A percentile compares a stretch with the other conserved stretches of the same genome.
These are phyloP conservation scores for Penicillium sp. DNA, from an alignment of 2,329 filamentous ascomycete species.

Conservation along the genomic window DNA sequence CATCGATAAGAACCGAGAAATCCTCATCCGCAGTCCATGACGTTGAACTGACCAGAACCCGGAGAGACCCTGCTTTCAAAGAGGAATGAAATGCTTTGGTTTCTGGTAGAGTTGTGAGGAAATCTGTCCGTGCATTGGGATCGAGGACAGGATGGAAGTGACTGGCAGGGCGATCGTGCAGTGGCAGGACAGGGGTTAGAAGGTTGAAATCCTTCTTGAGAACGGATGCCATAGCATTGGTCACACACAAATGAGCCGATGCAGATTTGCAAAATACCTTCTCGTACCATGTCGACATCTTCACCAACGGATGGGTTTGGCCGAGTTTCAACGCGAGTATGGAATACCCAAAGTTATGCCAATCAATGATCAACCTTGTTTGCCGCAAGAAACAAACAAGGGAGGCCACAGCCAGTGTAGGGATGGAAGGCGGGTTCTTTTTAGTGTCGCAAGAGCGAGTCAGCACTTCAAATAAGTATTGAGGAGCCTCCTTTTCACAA, in stretches of 20 bases:
- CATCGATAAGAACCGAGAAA: constrained; percentile 81
- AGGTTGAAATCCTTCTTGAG: constrained; percentile 67
- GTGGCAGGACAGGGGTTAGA: constrained; percentile 62
- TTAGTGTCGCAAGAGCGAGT: not conserved
- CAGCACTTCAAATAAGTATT: not conserved
- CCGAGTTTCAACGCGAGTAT: constrained; percentile 73
- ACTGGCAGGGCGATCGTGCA: constrained; percentile 82
- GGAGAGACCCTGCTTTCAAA: constrained; percentile 58
- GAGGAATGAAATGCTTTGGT: constrained; percentile 59
- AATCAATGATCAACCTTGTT: constrained; percentile 84
- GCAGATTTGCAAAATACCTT: constrained; percentile 65
- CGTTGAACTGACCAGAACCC: constrained; percentile 84
- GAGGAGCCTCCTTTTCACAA: not conserved
- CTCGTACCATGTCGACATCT: constrained; percentile 75
- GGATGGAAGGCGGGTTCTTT: constrained; percentile 92
- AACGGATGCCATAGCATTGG: constrained; percentile 78
- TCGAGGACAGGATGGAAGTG: constrained; percentile 71
- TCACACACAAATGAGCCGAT: constrained; percentile 79
- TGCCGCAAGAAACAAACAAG: constrained; percentile 72
- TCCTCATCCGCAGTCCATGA: constrained; percentile 98
- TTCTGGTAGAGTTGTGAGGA: constrained; percentile 65
- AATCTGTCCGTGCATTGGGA: constrained; percentile 50
- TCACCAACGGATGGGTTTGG: constrained; percentile 69
- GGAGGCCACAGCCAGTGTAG: constrained; percentile 74
- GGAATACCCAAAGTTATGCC: constrained; percentile 98